Conservation (phyloP, 2,329 filamentous ascomycete species). For the Aspergillus glaucus region DNA sequence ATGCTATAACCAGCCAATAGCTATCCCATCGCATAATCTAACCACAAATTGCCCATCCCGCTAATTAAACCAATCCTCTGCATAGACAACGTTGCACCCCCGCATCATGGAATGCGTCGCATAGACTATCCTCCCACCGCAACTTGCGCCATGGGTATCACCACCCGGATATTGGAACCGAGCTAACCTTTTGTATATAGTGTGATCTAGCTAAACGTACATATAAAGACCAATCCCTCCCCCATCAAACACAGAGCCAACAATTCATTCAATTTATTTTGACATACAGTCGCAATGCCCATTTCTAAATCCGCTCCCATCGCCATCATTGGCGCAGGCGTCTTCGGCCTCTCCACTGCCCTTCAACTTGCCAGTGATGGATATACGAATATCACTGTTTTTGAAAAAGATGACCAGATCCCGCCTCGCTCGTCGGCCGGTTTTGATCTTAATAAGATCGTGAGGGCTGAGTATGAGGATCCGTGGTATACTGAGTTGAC, state of each 20-base stretch:
- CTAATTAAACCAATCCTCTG: background rate
- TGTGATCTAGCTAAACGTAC: background rate
- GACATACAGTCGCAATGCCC: background rate
- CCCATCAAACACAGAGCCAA: background rate
- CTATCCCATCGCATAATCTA: background rate
- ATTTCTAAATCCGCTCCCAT: constrained; percentile 14
- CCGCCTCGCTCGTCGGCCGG: constrained; percentile 50
- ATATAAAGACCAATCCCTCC: background rate
- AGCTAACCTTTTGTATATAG: background rate
- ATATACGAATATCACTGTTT: constrained; percentile 44
- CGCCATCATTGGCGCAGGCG: constrained; percentile 41
- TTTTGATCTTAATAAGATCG: constrained; percentile 58
- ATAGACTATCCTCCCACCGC: background rate
- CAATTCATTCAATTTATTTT: background rate
- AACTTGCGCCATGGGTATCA: background rate
- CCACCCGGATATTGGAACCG: too few relatives aligned
- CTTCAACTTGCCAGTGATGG: constrained; percentile 41
- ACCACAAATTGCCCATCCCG: background rate
- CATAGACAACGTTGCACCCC: background rate
- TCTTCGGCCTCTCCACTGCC: constrained; percentile 48
- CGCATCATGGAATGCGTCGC: background rate
- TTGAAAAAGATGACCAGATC: constrained; percentile 40
- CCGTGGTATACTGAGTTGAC: constrained; percentile 51
- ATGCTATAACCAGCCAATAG: background rate
- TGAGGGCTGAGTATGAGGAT: constrained; percentile 55